A percentile compares a stretch with the other conserved stretches of the same genome.
These are phyloP conservation scores for Athelia sp. DNA, from an alignment of 1,284 basidiomycete genomes.

Conservation along the genomic window DNA sequence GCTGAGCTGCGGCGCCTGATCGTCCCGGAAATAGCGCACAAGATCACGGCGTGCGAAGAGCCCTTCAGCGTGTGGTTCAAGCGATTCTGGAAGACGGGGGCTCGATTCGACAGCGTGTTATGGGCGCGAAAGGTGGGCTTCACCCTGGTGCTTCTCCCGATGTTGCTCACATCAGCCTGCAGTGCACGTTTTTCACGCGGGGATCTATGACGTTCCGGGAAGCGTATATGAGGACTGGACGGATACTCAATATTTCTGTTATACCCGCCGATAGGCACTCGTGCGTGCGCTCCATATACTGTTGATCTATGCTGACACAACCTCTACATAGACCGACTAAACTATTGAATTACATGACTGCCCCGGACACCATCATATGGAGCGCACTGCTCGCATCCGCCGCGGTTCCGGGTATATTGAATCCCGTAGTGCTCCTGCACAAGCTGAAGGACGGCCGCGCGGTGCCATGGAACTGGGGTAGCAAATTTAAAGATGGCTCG, in stretches of 20 bases:
- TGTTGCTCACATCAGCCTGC: neutral
- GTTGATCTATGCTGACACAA: constrained; percentile 4
- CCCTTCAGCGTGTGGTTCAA: constrained; percentile 73
- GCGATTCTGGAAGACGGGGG: constrained; percentile 85
- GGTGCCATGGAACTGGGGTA: constrained; percentile 93
- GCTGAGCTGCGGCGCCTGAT: constrained; percentile 80
- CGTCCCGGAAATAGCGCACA: constrained; percentile 79
- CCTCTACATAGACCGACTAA: constrained; percentile 78
- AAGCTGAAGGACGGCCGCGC: constrained; percentile 82
- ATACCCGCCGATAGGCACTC: constrained; percentile 93
- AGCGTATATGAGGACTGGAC: constrained; percentile 89
- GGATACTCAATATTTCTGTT: constrained; percentile 93
- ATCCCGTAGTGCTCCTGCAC: constrained; percentile 90
- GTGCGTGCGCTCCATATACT: constrained; percentile 36
- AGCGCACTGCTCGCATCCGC: constrained; percentile 76
- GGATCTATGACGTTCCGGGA: constrained; percentile 96
- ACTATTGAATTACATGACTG: constrained; percentile 92
- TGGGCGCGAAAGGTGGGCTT: constrained; percentile 85
- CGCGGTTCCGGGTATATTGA: constrained; percentile 81
- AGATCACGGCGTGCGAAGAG: constrained; percentile 91
- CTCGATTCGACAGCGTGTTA: constrained; percentile 84
- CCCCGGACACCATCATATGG: constrained; percentile 85
- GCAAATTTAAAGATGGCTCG: constrained; percentile 89
- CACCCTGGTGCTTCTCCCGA: neutral
- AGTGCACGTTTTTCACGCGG: constrained; percentile 82